These are phyloP conservation scores for Sonneratia caseolaris DNA, from an alignment of 345 rosid species.

Conservation along the genomic window DNA sequence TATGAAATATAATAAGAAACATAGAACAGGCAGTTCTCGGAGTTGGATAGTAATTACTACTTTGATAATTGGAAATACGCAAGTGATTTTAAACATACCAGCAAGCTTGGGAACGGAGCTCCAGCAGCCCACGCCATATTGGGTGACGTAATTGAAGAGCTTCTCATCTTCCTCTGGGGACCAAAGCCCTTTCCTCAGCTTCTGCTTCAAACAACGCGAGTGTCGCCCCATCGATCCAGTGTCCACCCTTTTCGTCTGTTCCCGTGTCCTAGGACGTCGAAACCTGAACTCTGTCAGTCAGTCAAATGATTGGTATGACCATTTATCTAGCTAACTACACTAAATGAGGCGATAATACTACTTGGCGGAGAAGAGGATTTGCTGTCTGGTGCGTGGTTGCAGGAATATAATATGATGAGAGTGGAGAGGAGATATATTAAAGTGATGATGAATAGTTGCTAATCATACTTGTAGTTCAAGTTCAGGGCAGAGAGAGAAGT, in stretches of 20 bases:
- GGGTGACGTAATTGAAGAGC: slow-evolving; percentile 38
- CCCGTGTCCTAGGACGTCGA: background rate
- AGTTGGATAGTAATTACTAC: too few species aligned
- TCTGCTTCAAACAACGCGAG: slow-evolving; percentile 47
- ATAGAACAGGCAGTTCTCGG: too few species aligned
- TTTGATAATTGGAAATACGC: too few species aligned
- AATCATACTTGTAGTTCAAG: slow-evolving; percentile 49
- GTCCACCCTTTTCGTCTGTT: slow-evolving; percentile 13
- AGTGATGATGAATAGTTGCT: slow-evolving; percentile 14
- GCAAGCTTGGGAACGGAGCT: slow-evolving; percentile 66
- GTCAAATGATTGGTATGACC: background rate
- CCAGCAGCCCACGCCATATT: slow-evolving; percentile 65
- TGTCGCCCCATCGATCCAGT: slow-evolving; percentile 42
- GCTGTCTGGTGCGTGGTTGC: too few species aligned
- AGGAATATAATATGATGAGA: background rate
- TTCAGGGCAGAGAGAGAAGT: slow-evolving; percentile 20
- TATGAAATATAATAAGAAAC: too few species aligned
- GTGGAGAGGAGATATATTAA: slow-evolving; percentile 4
- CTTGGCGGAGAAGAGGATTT: slow-evolving; percentile 5
- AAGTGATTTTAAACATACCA: slow-evolving; percentile 16
- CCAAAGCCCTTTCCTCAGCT: slow-evolving; percentile 59
- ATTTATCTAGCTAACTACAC: background rate
- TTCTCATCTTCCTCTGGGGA: slow-evolving; percentile 73
- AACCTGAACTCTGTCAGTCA: background rate
- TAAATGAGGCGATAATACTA: background rate